phyloP scores from a whole-genome alignment of 495 filamentous ascomycete genomes.

The Cercophora scortea region DNA sequence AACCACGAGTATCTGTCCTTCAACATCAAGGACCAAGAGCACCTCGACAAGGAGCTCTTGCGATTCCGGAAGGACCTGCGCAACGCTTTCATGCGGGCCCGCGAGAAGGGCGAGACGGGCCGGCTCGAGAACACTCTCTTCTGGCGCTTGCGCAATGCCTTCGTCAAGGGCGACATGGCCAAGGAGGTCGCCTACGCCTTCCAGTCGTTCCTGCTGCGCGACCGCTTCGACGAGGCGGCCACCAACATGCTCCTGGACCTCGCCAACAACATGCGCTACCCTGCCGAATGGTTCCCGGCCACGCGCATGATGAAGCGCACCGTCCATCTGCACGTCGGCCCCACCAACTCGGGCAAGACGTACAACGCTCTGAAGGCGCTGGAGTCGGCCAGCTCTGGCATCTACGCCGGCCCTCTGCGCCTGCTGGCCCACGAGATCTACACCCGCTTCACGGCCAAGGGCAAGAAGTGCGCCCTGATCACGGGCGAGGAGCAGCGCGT shows the following conservation, averaged over 20 bases:
- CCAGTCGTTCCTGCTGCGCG: constrained; percentile 39
- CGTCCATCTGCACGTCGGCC: constrained; percentile 89
- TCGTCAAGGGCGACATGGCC: constrained; percentile 41
- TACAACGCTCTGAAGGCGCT: constrained; percentile 90
- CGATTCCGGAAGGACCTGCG: constrained; percentile 29
- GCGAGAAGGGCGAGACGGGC: constrained; percentile 15
- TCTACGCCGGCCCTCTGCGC: constrained; percentile 87
- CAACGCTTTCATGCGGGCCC: constrained; percentile 28
- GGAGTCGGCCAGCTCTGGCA: constrained; percentile 62
- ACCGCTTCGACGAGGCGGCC: constrained; percentile 23
- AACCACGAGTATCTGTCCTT: constrained; percentile 23
- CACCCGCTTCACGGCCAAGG: constrained; percentile 66
- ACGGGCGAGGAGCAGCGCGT: constrained; percentile 83
- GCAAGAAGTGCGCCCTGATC: constrained; percentile 66
- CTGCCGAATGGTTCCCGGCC: constrained; percentile 82
- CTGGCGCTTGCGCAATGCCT: constrained; percentile 50
- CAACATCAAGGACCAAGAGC: constrained; percentile 17
- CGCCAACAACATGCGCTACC: constrained; percentile 70
- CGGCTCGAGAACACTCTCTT: constrained; percentile 41
- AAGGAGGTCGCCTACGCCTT: constrained; percentile 56
- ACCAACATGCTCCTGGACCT: constrained; percentile 51
- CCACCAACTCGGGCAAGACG: constrained; percentile 97
- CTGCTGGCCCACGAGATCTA: constrained; percentile 92
- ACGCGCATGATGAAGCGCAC: constrained; percentile 72
- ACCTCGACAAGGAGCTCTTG: constrained; percentile 24